Evolutionary conservation across 306 rosid species (phyloP).

Genomic region (Sicyos baderoa): DNA sequence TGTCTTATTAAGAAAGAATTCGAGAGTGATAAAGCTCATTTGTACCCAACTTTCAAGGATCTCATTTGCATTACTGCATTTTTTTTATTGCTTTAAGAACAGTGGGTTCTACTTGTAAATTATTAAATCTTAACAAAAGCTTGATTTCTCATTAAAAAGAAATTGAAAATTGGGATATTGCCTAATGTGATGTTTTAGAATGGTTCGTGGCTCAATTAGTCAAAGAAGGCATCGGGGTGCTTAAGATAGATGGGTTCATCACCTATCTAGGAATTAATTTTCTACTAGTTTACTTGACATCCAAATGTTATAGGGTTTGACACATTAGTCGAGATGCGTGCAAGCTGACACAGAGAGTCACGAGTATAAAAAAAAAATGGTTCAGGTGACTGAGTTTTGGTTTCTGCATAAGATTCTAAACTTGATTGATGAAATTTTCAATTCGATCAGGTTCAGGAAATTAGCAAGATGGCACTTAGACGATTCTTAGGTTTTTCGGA

Average conservation of each 20-base stretch:
- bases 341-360: too few relatives aligned
- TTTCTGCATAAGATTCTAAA: neutral
- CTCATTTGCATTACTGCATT: neutral
- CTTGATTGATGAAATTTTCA: neutral
- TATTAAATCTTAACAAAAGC: too few relatives aligned
- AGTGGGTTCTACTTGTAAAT: neutral
- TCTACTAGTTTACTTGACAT: too few relatives aligned
- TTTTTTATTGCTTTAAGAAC: neutral
- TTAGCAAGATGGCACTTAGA: slow-evolving; percentile 56
- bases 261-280: too few relatives aligned
- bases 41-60: neutral
- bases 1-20: neutral
- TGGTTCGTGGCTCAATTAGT: neutral
- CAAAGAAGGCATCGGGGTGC: too few relatives aligned
- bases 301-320: too few relatives aligned
- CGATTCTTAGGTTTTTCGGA: slow-evolving; percentile 67
- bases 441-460: slow-evolving; percentile 18
- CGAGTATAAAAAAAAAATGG: too few relatives aligned
- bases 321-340: too few relatives aligned
- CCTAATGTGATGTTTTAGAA: neutral
- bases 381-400: slow-evolving; percentile 16
- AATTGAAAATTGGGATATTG: neutral
- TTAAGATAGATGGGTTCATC: too few relatives aligned
- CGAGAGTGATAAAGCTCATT: neutral
- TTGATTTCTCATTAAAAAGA: too few relatives aligned